Conservation (phyloP, 257 asterid species). For the Nicotiana benthamiana region DNA sequence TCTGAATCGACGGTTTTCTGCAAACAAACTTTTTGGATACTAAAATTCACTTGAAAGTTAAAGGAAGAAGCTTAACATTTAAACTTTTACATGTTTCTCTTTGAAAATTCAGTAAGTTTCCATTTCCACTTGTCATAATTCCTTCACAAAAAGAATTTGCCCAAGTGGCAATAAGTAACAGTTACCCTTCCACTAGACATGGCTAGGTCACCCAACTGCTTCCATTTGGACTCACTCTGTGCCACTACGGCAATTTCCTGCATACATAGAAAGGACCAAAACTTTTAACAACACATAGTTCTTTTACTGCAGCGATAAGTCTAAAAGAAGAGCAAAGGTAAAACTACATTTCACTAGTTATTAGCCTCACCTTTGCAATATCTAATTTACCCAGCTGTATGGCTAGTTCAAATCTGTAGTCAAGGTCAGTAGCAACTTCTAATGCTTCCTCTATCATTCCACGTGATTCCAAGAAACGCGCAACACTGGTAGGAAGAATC, state of each 20-base stretch:
- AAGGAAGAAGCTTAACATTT: background rate
- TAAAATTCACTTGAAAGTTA: background rate
- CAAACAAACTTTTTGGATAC: background rate
- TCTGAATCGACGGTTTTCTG: background rate
- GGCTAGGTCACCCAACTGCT: conserved; percentile 96
- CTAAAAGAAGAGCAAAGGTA: background rate
- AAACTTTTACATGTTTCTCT: background rate
- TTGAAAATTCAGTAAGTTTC: background rate
- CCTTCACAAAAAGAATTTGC: background rate
- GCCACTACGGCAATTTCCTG: conserved; percentile 82
- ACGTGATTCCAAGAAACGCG: conserved; percentile 92
- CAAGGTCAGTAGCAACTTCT: conserved; percentile 91
- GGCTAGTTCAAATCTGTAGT: conserved; percentile 94
- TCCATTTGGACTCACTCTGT: conserved; percentile 87
- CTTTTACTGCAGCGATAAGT: background rate
- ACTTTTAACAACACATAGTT: background rate
- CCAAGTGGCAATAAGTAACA: conserved; percentile 1
- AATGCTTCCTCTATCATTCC: conserved; percentile 93
- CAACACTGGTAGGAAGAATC: conserved; percentile 45
- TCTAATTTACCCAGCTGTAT: conserved; percentile 83
- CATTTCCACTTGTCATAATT: background rate
- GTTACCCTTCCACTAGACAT: conserved; percentile 89
- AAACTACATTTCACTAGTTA: background rate
- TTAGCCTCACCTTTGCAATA: conserved; percentile 60
- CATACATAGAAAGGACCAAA: conserved; percentile 11